Conservation (phyloP, 176 grass and related monocot species). For the Oropetium thomaeum region DNA sequence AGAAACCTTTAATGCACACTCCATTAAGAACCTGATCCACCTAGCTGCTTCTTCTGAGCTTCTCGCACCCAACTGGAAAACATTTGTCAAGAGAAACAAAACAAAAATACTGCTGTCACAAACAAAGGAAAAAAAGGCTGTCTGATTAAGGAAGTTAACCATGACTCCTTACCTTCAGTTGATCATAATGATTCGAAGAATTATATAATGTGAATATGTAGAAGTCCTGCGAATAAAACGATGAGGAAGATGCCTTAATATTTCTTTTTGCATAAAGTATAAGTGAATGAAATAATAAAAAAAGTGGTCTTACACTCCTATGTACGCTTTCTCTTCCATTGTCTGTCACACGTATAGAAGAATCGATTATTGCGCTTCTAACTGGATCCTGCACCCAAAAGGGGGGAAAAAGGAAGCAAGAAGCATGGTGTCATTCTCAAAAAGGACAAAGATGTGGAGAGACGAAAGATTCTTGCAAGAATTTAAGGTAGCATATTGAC, state of each 20-base stretch:
- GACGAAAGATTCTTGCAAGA: conserved; percentile 16
- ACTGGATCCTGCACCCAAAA: conserved; percentile 64
- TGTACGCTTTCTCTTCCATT: conserved; percentile 87
- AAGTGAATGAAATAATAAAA: conserved; percentile 1
- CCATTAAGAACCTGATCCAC: conserved; percentile 85
- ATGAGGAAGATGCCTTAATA: conserved; percentile 1
- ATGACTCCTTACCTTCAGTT: conserved; percentile 64
- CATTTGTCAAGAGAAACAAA: conserved; percentile 16
- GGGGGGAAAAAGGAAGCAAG: background rate
- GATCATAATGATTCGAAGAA: conserved; percentile 77
- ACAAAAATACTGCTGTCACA: conserved; percentile 3
- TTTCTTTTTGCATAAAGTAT: background rate
- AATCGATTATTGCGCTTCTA: conserved; percentile 82
- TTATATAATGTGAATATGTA: conserved; percentile 95
- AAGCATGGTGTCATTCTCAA: conserved; percentile 20
- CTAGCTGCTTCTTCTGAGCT: conserved; percentile 96
- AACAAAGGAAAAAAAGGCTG: conserved; percentile 21
- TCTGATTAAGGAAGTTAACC: background rate
- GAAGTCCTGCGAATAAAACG: conserved; percentile 57
- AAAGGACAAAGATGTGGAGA: conserved; percentile 13
- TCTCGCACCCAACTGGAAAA: conserved; percentile 85
- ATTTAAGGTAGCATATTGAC: conserved; percentile 8
- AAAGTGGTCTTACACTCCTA: conserved; percentile 64
- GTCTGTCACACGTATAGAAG: conserved; percentile 79
- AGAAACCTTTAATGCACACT: conserved; percentile 68